Percentiles rank a stretch among this genome's conserved stretches.
phyloP scores from a whole-genome alignment of 1,284 basidiomycete species.

The Cutaneotrichosporon sp. region DNA sequence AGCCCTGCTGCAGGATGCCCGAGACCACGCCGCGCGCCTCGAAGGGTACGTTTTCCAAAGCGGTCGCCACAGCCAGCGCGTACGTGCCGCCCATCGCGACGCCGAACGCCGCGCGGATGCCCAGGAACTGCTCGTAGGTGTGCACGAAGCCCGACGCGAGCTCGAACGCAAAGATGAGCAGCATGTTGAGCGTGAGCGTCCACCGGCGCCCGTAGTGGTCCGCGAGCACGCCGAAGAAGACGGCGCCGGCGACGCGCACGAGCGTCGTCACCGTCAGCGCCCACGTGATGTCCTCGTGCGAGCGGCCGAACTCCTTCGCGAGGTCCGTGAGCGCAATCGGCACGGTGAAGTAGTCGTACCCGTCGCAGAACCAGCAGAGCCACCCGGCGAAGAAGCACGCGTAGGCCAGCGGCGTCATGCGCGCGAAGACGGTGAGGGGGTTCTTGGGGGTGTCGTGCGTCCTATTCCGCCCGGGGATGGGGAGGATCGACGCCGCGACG shows the following conservation, averaged over 20 bases:
- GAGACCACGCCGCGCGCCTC: constrained; percentile 82
- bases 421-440: constrained; percentile 50
- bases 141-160: constrained; percentile 64
- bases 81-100: constrained; percentile 73
- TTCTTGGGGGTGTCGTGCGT: constrained; percentile 36
- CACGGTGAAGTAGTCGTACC: constrained; percentile 33
- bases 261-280: constrained; percentile 91
- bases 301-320: constrained; percentile 47
- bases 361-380: constrained; percentile 62
- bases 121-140: constrained; percentile 57
- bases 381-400: constrained; percentile 56
- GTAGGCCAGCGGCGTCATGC: constrained; percentile 12
- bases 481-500: constrained; percentile 36
- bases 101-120: constrained; percentile 68
- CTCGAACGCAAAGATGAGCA: constrained; percentile 72
- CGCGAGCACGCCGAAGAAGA: constrained; percentile 73
- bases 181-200: constrained; percentile 77
- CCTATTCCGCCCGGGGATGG: constrained; percentile 19
- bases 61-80: constrained; percentile 53
- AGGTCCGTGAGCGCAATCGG: constrained; percentile 58
- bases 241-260: constrained; percentile 82
- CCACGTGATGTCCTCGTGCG: constrained; percentile 55
- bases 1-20: constrained; percentile 79
- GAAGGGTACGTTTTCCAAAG: constrained; percentile 84
- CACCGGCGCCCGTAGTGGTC: constrained; percentile 91